phyloP scores from a whole-genome alignment of 2,329 filamentous ascomycete species.

The Trichoderma sp. region DNA sequence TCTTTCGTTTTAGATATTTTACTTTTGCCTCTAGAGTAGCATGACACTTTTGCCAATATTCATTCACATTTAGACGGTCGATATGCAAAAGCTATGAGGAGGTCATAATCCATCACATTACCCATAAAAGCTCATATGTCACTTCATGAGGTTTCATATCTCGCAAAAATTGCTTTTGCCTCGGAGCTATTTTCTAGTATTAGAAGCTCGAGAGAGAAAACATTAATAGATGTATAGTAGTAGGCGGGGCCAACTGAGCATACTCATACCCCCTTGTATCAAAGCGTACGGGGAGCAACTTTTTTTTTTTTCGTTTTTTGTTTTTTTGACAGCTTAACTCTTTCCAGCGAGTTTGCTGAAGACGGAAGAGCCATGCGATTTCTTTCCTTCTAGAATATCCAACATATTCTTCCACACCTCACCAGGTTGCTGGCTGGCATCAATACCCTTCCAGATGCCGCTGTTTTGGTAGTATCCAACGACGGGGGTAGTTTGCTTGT shows the following conservation, averaged over 20 bases:
- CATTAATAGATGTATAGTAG: conserved; percentile 4
- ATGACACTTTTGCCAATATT: not conserved
- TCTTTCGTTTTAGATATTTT: not conserved
- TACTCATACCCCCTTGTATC: not conserved
- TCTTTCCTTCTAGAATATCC: conserved; percentile 69
- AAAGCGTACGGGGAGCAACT: not conserved
- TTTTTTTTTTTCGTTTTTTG: too few relatives aligned
- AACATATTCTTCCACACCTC: conserved; percentile 94
- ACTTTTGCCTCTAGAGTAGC: not conserved
- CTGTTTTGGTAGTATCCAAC: conserved; percentile 96
- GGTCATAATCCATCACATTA: not conserved
- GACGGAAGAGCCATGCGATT: conserved; percentile 37
- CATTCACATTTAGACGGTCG: not conserved
- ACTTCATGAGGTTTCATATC: not conserved
- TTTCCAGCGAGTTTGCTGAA: conserved; percentile 36
- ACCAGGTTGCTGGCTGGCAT: conserved; percentile 92
- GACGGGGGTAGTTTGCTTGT: conserved; percentile 88
- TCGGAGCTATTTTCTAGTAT: conserved; percentile 6
- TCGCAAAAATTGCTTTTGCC: not conserved
- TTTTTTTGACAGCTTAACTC: conserved; percentile 27
- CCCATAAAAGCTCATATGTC: not conserved
- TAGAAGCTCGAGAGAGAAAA: not conserved
- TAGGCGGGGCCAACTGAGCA: not conserved
- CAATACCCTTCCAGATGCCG: conserved; percentile 93
- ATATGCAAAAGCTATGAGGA: not conserved